Conservation (phyloP, 495 filamentous ascomycete genomes). For the Annulohypoxylon maeteangense region DNA sequence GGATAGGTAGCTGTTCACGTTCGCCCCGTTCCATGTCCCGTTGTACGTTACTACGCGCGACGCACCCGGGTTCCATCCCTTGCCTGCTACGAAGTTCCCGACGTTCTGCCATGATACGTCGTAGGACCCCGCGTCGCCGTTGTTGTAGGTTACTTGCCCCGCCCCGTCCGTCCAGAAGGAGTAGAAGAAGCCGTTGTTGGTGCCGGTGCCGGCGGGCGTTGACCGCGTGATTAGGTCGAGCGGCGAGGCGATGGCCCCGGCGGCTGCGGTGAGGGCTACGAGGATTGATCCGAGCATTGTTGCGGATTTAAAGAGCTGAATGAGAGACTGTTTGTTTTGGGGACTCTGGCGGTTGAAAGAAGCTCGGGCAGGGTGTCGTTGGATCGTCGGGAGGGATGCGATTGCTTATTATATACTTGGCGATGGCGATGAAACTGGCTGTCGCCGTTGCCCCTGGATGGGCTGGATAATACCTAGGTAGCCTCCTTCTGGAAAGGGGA, state of each 20-base stretch:
- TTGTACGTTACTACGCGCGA: constrained; percentile 55
- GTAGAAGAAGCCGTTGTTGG: constrained; percentile 69
- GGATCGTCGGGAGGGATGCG: constrained; percentile 27
- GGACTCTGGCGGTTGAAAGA: constrained; percentile 17
- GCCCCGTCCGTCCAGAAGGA: constrained; percentile 73
- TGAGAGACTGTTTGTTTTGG: background rate
- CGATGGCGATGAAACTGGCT: background rate
- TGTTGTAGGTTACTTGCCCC: constrained; percentile 66
- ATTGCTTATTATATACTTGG: constrained; percentile 31
- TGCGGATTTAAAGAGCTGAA: constrained; percentile 16
- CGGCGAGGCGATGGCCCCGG: constrained; percentile 55
- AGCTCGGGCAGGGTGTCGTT: constrained; percentile 9
- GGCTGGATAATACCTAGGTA: constrained; percentile 36
- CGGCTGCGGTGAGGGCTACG: constrained; percentile 50
- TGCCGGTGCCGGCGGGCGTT: constrained; percentile 58
- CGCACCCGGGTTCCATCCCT: constrained; percentile 69
- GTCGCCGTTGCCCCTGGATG: background rate
- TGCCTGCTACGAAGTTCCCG: constrained; percentile 74
- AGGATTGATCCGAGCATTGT: constrained; percentile 50
- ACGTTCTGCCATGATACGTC: constrained; percentile 66
- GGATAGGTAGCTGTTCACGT: constrained; percentile 63
- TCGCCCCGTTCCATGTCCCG: constrained; percentile 61
- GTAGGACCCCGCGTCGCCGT: constrained; percentile 66
- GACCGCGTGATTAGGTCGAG: constrained; percentile 45
- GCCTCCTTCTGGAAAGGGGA: constrained; percentile 33